Conservation (phyloP, 768 basidiomycete species). For the Sistotremastrum suecicum region DNA sequence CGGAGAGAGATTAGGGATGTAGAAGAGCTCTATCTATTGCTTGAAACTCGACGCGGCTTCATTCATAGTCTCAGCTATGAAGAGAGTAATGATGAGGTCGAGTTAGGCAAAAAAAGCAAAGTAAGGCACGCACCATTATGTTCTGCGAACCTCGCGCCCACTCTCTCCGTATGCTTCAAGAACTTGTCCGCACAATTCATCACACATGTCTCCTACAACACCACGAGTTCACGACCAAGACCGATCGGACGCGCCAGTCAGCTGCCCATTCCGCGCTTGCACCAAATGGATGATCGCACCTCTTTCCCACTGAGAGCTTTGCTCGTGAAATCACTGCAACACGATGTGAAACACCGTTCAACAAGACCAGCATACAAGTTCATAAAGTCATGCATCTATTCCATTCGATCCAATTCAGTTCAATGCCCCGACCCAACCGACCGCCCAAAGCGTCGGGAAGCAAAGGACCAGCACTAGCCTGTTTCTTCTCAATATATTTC, state of each 20-base stretch:
- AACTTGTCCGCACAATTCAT: constrained; percentile 96
- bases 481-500: constrained; percentile 90
- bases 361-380: constrained; percentile 88
- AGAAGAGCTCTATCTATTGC: too few relatives aligned
- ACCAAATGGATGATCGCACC: constrained; percentile 26
- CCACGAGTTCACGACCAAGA: not conserved
- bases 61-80: too few relatives aligned
- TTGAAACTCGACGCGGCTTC: too few relatives aligned
- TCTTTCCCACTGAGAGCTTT: constrained; percentile 90
- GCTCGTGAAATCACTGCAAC: constrained; percentile 94
- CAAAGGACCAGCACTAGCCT: constrained; percentile 34
- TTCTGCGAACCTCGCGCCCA: constrained; percentile 86
- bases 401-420: not conserved
- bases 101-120: not conserved
- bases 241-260: not conserved
- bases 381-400: constrained; percentile 97
- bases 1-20: too few relatives aligned
- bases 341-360: constrained; percentile 90
- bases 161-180: constrained; percentile 88
- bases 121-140: constrained; percentile 57
- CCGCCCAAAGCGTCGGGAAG: not conserved
- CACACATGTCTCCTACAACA: constrained; percentile 70
- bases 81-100: not conserved
- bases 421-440: not conserved
- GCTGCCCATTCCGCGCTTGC: constrained; percentile 1